Base-by-base conservation (phyloP, 768 basidiomycete genomes). In the Trichaptum fuscoviolaceum region DNA sequence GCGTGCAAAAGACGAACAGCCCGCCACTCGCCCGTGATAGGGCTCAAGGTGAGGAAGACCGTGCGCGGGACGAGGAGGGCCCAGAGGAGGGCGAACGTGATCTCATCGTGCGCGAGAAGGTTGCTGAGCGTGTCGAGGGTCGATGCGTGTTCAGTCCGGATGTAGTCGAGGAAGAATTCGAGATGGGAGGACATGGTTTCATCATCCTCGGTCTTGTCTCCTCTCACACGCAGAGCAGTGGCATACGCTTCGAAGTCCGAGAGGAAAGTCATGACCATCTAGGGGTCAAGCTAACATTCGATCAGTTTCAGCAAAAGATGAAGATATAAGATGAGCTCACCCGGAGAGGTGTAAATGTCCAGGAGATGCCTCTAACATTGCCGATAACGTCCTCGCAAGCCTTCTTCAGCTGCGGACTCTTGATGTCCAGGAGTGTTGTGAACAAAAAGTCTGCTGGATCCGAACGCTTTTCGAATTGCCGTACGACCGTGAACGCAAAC, bases 331-430 rank as follows among this genome's bases (percentile, higher is more conserved):
- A 42, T 30, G 3, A 6, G 66, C 63, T 6, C 70, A 86, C 86
- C 74, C 85, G 82, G 10, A 88, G 77, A 8, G 85, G 85, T 34
- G 85, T 82, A 4, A 82, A 72, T 35, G 84, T 83, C 87, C 87
- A 89, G 8, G 87, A 87, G 27, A 87, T 76, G 20, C 86, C 87
- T 34, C 83, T 84, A 80, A 84, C 85, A 5, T 81, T 77, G 65
- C 82, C 77, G 67, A 89, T 83, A 23, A 88, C 83, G 57, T 85
- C 84, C 68, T 84, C 82, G 69, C 85, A 86, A 1, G 84, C 84
- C 69, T 84, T 82, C 25, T 84, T 73, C 65, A 89, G 80, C 69
- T 84, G 84, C 25, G 77, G 79, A 70, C 85, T 87, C 77, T 87
- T 87, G 73, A 89, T 73, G 62, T 52, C 42, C 42, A 52, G 61